Evolutionary conservation across 176 grass and related monocot species (phyloP).

Genomic region (Neostapfia colusana): DNA sequence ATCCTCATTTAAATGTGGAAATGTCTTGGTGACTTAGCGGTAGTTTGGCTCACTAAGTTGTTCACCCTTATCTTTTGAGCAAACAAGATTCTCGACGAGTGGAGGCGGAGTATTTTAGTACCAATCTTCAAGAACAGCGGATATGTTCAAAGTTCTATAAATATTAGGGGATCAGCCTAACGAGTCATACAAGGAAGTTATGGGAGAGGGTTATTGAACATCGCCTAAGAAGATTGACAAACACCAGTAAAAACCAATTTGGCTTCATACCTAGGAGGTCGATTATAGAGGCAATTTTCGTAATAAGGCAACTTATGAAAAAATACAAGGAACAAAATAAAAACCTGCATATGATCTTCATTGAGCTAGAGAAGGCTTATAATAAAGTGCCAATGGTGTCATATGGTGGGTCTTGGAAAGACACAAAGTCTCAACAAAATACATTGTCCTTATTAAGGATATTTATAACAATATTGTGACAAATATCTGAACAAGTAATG

Average conservation of each 20-base stretch:
- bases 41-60: background rate
- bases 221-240: background rate
- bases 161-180: background rate
- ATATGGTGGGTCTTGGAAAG: background rate
- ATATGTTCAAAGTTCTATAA: background rate
- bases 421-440: background rate
- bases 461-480: background rate
- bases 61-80: background rate
- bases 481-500: background rate
- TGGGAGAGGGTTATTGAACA: background rate
- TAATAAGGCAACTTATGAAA: background rate
- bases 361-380: background rate
- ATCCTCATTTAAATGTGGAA: background rate
- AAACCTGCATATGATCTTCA: background rate
- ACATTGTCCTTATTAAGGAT: background rate
- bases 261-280: background rate
- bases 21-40: background rate
- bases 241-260: background rate
- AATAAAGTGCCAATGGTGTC: background rate
- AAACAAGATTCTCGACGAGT: background rate
- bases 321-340: background rate
- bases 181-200: background rate
- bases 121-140: background rate
- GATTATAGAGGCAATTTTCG: background rate
- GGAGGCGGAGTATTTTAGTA: background rate